Conservation (phyloP, 1,284 basidiomycete genomes). For the Cutaneotrichosporon sp. region DNA sequence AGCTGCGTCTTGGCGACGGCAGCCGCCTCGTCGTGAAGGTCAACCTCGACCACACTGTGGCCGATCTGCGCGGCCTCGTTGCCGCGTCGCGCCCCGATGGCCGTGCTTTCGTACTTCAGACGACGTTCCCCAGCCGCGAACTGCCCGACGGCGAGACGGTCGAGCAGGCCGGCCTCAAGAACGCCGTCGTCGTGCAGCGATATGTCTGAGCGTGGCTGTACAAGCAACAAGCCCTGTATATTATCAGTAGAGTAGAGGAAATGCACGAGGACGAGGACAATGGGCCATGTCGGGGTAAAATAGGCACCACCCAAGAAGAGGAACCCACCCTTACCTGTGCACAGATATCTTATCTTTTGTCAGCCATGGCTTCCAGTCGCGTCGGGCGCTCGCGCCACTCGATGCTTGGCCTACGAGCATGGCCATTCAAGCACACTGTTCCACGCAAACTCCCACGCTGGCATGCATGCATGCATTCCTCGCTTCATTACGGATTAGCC, state of each 20-base stretch:
- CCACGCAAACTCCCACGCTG: too few species aligned
- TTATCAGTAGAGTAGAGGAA: neutral
- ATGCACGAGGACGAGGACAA: neutral
- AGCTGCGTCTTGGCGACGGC: conserved; percentile 87
- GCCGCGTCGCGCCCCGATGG: conserved; percentile 83
- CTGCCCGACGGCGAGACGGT: conserved; percentile 71
- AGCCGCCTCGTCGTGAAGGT: conserved; percentile 63
- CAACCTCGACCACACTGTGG: conserved; percentile 89
- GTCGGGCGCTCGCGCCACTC: neutral
- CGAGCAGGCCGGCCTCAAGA: conserved; percentile 69
- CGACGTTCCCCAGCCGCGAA: conserved; percentile 77
- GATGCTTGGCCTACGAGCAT: neutral
- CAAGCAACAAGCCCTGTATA: neutral
- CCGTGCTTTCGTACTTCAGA: conserved; percentile 73
- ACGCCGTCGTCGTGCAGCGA: conserved; percentile 82
- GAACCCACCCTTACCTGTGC: neutral
- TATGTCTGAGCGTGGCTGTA: conserved; percentile 46
- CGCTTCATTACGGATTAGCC: too few species aligned
- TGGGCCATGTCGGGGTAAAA: neutral
- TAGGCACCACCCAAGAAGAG: neutral
- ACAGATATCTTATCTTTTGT: neutral
- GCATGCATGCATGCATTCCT: too few species aligned
- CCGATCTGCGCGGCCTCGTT: conserved; percentile 82
- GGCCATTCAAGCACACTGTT: neutral
- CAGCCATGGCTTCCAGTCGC: neutral